Evolutionary conservation across 139 green algal species (phyloP), one percentile per base, ranked within the genome.

Genomic region (Spirogloea muscicola): DNA sequence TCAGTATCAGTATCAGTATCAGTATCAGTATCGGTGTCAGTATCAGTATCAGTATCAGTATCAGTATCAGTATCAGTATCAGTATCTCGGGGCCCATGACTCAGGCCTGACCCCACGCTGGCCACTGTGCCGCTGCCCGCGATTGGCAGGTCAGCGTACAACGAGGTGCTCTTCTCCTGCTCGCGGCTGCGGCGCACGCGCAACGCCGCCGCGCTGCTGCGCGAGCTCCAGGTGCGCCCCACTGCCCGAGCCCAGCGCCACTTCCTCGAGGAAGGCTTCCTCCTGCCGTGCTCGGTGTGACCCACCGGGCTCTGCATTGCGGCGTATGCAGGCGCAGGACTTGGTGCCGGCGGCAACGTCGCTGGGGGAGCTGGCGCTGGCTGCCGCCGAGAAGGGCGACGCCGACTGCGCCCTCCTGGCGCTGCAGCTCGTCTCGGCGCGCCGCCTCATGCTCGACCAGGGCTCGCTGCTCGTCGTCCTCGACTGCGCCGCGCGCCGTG

Each of bases 81-180:
- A n/a, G n/a, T n/a, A n/a, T n/a, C n/a, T n/a, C n/a, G n/a, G n/a
- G n/a, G n/a, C n/a, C n/a, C n/a, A n/a, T n/a, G n/a, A n/a, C n/a
- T n/a, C n/a, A n/a, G n/a, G n/a, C n/a, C n/a, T n/a, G n/a, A n/a
- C n/a, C n/a, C n/a, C n/a, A n/a, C n/a, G n/a, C n/a, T n/a, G n/a
- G n/a, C n/a, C n/a, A n/a, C n/a, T n/a, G n/a, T n/a, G n/a, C n/a
- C n/a, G n/a, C n/a, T n/a, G n/a, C n/a, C n/a, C n/a, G n/a, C n/a
- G n/a, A n/a, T n/a, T n/a, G n/a, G 16, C 60, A 77, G 59, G 58
- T 37, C 68, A 1, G 44, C 62, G 3, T 77, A 76, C 33, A 76
- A 70, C 58, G 68, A 77, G 68, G 31, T 77, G 36, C 48, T 77
- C 5, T 18, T 27, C 13, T n/a, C 68, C 18, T 77, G 68, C 18